These are phyloP conservation scores for Cardamine resedifolia DNA, from an alignment of 345 rosid species.

Conservation along the genomic window DNA sequence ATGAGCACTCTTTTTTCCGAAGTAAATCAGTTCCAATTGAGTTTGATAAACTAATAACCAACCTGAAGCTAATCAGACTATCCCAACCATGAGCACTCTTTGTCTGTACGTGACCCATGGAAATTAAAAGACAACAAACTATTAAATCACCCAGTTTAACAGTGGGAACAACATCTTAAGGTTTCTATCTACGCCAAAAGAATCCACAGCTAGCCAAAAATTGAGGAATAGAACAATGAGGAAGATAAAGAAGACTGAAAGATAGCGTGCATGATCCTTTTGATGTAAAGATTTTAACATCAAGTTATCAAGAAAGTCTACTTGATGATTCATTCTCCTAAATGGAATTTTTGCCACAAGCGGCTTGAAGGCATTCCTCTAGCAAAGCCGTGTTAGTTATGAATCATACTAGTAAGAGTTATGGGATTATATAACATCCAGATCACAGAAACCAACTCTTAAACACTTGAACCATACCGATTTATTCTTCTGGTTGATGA, in stretches of 20 bases:
- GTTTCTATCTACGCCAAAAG: conserved; percentile 13
- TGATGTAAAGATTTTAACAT: conserved; percentile 10
- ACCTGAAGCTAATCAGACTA: too few relatives aligned
- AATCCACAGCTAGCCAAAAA: background rate
- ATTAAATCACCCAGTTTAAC: background rate
- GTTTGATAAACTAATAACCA: too few relatives aligned
- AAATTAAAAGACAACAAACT: conserved; percentile 6
- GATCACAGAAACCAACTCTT: background rate
- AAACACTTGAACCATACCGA: conserved; percentile 43
- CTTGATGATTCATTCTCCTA: background rate
- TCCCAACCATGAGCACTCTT: too few relatives aligned
- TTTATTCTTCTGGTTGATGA: too few relatives aligned
- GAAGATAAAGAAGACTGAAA: conserved; percentile 8
- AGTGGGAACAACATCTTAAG: conserved; percentile 7
- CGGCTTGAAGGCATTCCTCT: background rate
- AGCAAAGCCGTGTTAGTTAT: background rate
- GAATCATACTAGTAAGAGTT: background rate
- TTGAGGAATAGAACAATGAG: background rate
- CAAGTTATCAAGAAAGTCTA: conserved; percentile 13
- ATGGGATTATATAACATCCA: background rate
- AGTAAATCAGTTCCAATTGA: too few relatives aligned
- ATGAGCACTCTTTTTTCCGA: too few relatives aligned
- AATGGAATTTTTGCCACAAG: background rate
- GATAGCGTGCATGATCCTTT: conserved; percentile 9
- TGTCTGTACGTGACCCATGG: conserved; percentile 48